Evolutionary conservation across 2,329 filamentous ascomycete species (phyloP).

Genomic region (Clarireedia paspali): DNA sequence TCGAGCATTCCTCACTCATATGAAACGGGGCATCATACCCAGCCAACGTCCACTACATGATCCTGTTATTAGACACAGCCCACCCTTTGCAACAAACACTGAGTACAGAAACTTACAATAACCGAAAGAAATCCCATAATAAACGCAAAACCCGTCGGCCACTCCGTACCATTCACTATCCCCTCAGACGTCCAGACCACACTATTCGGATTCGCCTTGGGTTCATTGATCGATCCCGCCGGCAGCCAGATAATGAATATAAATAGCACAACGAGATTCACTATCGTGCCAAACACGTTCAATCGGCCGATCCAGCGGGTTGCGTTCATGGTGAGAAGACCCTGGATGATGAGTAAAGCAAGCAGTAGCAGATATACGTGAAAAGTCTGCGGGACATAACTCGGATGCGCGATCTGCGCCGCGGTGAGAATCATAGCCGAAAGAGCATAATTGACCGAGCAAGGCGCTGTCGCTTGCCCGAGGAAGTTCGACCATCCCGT

Average conservation of each 20-base stretch:
- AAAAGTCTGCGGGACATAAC: conserved; percentile 28
- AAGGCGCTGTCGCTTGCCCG: conserved; percentile 12
- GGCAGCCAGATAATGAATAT: conserved; percentile 29
- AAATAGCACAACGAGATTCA: conserved; percentile 28
- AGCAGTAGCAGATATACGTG: conserved; percentile 31
- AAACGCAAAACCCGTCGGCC: conserved; percentile 49
- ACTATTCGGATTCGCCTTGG: conserved; percentile 7
- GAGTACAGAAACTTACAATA: conserved; percentile 29
- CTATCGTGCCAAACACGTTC: conserved; percentile 13
- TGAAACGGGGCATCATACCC: conserved; percentile 60
- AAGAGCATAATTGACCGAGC: conserved; percentile 29
- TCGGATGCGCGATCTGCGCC: conserved; percentile 28
- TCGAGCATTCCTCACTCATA: conserved; percentile 57
- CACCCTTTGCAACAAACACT: too few relatives aligned
- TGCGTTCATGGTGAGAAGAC: conserved; percentile 29
- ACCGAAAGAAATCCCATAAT: conserved; percentile 58
- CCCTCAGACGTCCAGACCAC: conserved; percentile 9
- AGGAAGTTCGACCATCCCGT: conserved; percentile 15
- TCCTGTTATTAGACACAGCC: too few relatives aligned
- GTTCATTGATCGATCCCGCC: conserved; percentile 10
- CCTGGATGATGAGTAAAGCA: conserved; percentile 27
- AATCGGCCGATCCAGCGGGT: conserved; percentile 24
- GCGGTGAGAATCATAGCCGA: conserved; percentile 31
- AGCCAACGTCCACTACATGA: conserved; percentile 32
- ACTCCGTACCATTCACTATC: conserved; percentile 51